A percentile compares a stretch with the other conserved stretches of the same genome.
Conservation (phyloP, 106 monocot genomes). For the Allium fistulosum region DNA sequence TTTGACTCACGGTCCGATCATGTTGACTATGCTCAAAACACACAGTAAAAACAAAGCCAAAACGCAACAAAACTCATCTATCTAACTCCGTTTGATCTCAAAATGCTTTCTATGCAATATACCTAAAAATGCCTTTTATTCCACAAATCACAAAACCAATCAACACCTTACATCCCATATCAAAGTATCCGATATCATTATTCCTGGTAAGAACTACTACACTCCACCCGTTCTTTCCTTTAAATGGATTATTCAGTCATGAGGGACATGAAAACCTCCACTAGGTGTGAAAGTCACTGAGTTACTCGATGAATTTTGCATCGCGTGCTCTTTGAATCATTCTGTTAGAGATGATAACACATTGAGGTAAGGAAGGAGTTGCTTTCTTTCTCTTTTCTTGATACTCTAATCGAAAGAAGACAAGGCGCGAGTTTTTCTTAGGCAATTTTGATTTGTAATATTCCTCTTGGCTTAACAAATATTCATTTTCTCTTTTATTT, state of each 20-base stretch:
- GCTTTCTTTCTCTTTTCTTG: no score
- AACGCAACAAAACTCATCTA: neutral
- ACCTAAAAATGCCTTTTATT: slow-evolving; percentile 29
- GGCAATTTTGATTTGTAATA: no score
- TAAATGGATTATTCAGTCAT: slow-evolving; percentile 29
- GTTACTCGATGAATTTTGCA: slow-evolving; percentile 38
- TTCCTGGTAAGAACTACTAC: neutral
- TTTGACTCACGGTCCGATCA: no score
- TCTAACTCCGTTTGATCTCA: slow-evolving; percentile 29
- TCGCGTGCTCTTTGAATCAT: slow-evolving; percentile 64
- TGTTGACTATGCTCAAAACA: neutral
- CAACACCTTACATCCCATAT: neutral
- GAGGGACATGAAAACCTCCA: slow-evolving; percentile 45
- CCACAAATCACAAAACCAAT: slow-evolving; percentile 1
- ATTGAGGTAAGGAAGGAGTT: slow-evolving; percentile 25
- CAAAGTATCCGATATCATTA: slow-evolving; percentile 34
- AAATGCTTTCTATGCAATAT: slow-evolving; percentile 12
- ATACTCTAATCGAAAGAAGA: no score
- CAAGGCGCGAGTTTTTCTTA: no score
- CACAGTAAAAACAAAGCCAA: neutral
- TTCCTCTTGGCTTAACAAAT: no score
- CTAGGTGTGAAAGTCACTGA: slow-evolving; percentile 52
- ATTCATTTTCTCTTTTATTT: no score
- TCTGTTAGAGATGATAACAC: slow-evolving; percentile 52
- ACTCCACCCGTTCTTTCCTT: slow-evolving; percentile 53